Evolutionary conservation across 1,284 basidiomycete genomes (phyloP), one percentile per base, ranked within the genome.

Genomic region (Sphaerobolus stellatus): DNA sequence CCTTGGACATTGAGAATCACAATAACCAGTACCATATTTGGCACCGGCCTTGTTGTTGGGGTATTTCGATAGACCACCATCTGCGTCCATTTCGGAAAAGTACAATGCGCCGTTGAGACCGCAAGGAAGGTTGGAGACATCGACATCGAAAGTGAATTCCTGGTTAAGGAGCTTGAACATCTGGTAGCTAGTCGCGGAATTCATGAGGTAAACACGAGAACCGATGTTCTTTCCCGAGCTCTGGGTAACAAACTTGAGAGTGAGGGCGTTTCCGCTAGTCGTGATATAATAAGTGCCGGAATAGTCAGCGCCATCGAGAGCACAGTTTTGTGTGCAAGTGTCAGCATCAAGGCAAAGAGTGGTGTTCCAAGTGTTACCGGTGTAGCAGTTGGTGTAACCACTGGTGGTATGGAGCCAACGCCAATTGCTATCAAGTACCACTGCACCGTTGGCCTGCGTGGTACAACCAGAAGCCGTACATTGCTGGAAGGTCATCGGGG

Each of bases 371-470:
- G 57, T 29, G 56, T 61, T 56, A 41, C 62, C 58, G 48, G 57
- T 63, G 58, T 61, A 61, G 50, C 61, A 63, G 60, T 64, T 60
- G 47, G 63, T 63, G 50, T 56, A 65, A 22, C 66, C 63, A 13
- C 25, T 46, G 20, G 54, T 59, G 34, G 52, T 56, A 20, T 73
- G 71, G 45, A 68, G 58, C 71, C 71, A 73, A 55, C 71, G 69
- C 70, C 70, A 73, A 65, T 71, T 71, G 48, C 67, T 54, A 58
- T 71, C 71, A 60, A 73, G 69, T 9, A 68, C 67, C 58, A 73
- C 64, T 34, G 60, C 60, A 33, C 62, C 63, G 40, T 54, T 48
- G 20, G 60, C 38, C 38, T 59, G 64, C 50, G 57, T 62, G 64
- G 70, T 71, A 51, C 64, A 54, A 33, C 60, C 58, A 16, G 51